A percentile compares a stretch with the other conserved stretches of the same genome.
Evolutionary conservation across 108 stramenopile species (phyloP).

Genomic region (Nitzschia putrida): DNA sequence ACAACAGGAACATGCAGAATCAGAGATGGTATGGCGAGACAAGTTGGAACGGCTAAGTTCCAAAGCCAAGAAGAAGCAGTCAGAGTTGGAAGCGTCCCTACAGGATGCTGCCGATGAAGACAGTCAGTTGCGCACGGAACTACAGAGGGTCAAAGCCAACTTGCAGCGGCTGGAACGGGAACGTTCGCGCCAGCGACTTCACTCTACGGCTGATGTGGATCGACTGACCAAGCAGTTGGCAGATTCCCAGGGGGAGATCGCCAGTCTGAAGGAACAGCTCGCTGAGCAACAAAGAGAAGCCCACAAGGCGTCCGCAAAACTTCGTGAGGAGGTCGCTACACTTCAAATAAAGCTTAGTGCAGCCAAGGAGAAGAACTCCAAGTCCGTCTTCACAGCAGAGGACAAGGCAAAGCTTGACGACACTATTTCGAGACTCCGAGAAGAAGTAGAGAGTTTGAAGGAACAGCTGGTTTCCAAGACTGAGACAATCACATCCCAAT

Average conservation of each 20-base stretch:
- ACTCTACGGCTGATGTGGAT: conserved; percentile 16
- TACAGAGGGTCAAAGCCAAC: conserved; percentile 20
- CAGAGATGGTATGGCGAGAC: not conserved
- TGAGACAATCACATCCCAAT: conserved; percentile 5
- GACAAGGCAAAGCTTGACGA: conserved; percentile 2
- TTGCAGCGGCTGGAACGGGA: conserved; percentile 24
- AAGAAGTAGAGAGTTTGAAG: conserved; percentile 9
- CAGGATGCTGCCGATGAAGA: conserved; percentile 22
- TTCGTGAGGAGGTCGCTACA: conserved; percentile 1
- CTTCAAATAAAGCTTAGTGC: not conserved
- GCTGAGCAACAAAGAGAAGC: conserved; percentile 1
- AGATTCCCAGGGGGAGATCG: conserved; percentile 14
- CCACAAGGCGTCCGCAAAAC: conserved; percentile 12
- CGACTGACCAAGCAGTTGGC: conserved; percentile 21
- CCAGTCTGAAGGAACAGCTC: conserved; percentile 11
- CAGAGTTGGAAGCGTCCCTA: conserved; percentile 11
- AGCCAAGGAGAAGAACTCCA: not conserved
- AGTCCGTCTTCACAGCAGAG: not conserved
- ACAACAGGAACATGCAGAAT: not conserved
- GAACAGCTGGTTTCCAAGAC: conserved; percentile 11
- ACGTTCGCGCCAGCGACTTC: conserved; percentile 3
- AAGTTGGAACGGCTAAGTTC: conserved; percentile 4
- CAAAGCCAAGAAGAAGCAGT: conserved; percentile 15
- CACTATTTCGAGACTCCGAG: not conserved
- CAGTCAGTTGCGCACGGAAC: conserved; percentile 23